Conservation (phyloP, 345 rosid genomes). For the Xanthoceras sorbifolium region DNA sequence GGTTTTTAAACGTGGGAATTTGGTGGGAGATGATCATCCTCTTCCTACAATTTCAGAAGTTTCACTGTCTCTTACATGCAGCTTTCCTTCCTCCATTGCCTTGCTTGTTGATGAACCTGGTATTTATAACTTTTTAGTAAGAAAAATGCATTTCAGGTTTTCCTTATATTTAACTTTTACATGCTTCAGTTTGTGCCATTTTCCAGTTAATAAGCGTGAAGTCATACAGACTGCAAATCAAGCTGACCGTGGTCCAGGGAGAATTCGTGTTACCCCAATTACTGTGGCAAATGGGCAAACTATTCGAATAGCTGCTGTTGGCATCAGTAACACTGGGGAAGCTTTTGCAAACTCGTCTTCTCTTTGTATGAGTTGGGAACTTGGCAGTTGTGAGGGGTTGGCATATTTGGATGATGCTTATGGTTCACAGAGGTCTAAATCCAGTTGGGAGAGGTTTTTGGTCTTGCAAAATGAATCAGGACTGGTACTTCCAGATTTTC, state of each 20-base stretch:
- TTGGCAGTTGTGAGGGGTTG: slow-evolving; percentile 63
- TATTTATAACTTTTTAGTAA: slow-evolving; percentile 28
- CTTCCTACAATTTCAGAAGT: slow-evolving; percentile 70
- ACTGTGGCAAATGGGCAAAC: slow-evolving; percentile 90
- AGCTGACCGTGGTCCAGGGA: slow-evolving; percentile 58
- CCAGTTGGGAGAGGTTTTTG: slow-evolving; percentile 84
- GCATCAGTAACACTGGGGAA: slow-evolving; percentile 63
- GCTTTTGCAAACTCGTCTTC: slow-evolving; percentile 94
- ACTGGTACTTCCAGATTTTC: slow-evolving; percentile 48
- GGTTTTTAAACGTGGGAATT: slow-evolving; percentile 79
- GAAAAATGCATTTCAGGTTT: background rate
- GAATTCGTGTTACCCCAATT: slow-evolving; percentile 58
- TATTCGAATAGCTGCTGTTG: slow-evolving; percentile 78
- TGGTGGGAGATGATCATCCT: slow-evolving; percentile 78
- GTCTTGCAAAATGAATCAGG: slow-evolving; percentile 81
- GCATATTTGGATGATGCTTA: slow-evolving; percentile 72
- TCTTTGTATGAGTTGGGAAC: slow-evolving; percentile 79
- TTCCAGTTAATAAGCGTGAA: slow-evolving; percentile 70
- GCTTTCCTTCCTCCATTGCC: slow-evolving; percentile 71
- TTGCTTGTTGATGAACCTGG: slow-evolving; percentile 90
- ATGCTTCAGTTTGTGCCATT: slow-evolving; percentile 31
- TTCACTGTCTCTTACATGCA: slow-evolving; percentile 57
- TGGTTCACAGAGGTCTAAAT: slow-evolving; percentile 47
- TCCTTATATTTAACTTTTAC: slow-evolving; percentile 2
- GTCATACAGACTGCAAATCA: slow-evolving; percentile 55